Evolutionary conservation across 352 stramenopile genomes (phyloP), one percentile per base, ranked within the genome.

Genomic region (Phytophthora agathidicida): DNA sequence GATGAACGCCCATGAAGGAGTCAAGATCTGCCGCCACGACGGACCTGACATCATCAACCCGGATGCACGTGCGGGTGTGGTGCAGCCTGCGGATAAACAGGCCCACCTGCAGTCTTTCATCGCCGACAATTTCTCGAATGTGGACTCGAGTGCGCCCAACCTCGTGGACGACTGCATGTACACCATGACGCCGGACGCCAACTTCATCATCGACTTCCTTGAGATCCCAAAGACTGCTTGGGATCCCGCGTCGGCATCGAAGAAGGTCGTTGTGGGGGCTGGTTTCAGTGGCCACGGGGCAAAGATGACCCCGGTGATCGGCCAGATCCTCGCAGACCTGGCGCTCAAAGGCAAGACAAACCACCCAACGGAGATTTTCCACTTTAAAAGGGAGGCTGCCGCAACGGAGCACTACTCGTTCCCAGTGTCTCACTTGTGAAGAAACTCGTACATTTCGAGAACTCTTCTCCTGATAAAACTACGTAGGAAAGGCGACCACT

Each of bases 241-340:
- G n/a, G n/a, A 26, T 23, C 32, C 32, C 5, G 36, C 26, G 3
- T 48, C 51, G 28, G 30, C 26, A 11, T 45, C 13, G 2, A 86
- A 81, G 54, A 65, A 71, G 39, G 60, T 93, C n/a, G 71, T 88
- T n/a, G 71, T 87, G 3, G 82, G 79, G 1, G 81, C 87, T 28
- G 83, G 85, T 2, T 89, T 94, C 48, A 94, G 80, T 45, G 85
- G 87, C 27, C 87, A 96, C 47, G 87, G 87, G 0, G 88, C 86
- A 17, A 96, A 96, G 52, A 92, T 94, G 83, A 88, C 79, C 32
- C 83, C 83, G 2, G 85, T 91, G 43, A 85, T 96, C 35, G 87
- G 87, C 30, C 71, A 91, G 65, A 91, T 92, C 46, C 67, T 94
- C 42, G 66, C 62, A 5, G 85, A 96, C 37, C 65, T 94, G 22